A percentile compares a stretch with the other conserved stretches of the same genome.
Conservation (phyloP, 257 asterid species). For the Euphrasia confusa region DNA sequence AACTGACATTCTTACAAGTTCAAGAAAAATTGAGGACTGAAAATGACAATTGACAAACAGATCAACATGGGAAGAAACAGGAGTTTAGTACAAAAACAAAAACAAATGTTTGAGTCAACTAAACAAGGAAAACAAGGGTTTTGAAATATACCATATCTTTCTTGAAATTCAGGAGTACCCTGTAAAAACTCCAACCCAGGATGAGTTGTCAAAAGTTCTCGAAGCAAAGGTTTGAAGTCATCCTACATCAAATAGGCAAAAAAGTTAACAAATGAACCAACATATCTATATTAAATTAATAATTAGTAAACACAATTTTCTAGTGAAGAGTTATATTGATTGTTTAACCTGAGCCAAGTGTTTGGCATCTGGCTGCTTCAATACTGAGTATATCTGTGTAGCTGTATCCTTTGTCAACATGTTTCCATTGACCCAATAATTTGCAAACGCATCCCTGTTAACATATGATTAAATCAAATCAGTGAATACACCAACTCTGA, state of each 20-base stretch:
- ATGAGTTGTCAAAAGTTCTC: slow-evolving; percentile 93
- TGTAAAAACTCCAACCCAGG: slow-evolving; percentile 98
- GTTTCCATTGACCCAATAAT: slow-evolving; percentile 80
- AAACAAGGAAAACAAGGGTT: slow-evolving; percentile 15
- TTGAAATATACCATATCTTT: slow-evolving; percentile 79
- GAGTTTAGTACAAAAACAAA: no score
- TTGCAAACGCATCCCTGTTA: slow-evolving; percentile 86
- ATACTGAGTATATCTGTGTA: slow-evolving; percentile 66
- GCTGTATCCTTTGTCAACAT: slow-evolving; percentile 87
- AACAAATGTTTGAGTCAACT: neutral
- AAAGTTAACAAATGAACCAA: slow-evolving; percentile 18
- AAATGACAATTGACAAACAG: neutral
- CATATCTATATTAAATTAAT: slow-evolving; percentile 23
- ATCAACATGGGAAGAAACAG: neutral
- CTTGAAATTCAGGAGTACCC: slow-evolving; percentile 99
- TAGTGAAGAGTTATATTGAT: neutral
- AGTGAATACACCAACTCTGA: slow-evolving; percentile 13
- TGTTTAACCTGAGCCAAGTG: slow-evolving; percentile 66
- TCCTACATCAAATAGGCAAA: slow-evolving; percentile 43
- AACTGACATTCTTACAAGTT: slow-evolving; percentile 4
- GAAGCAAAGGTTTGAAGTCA: slow-evolving; percentile 92
- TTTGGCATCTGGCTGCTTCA: slow-evolving; percentile 80
- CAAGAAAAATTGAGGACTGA: neutral
- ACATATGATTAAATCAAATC: slow-evolving; percentile 18
- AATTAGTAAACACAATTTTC: slow-evolving; percentile 3